Evolutionary conservation across 2,329 filamentous ascomycete genomes (phyloP).

Genomic region (Calonectria pseudoreteaudii): DNA sequence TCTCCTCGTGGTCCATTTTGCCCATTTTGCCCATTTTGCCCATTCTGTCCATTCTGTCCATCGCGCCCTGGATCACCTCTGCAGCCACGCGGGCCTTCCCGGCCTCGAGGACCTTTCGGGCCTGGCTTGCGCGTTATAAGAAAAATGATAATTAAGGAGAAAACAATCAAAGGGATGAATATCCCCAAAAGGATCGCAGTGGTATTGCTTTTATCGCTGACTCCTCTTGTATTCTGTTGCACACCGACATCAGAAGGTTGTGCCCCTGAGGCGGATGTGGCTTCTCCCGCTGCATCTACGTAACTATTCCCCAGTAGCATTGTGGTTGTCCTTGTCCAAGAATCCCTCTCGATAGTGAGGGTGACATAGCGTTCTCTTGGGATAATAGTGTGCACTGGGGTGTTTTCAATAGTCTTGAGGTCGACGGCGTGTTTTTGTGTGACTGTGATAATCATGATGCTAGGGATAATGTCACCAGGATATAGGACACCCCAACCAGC

Average conservation of each 20-base stretch:
- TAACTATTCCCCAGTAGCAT: neutral
- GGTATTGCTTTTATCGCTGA: neutral
- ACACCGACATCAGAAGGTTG: neutral
- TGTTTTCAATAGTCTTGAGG: neutral
- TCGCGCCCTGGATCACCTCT: neutral
- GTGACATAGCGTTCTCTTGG: neutral
- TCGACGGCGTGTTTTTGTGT: neutral
- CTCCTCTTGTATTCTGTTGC: neutral
- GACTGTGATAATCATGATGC: neutral
- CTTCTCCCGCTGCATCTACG: neutral
- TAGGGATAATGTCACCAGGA: too few relatives aligned
- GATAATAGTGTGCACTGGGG: neutral
- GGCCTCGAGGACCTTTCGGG: too few relatives aligned
- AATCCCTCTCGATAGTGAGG: neutral
- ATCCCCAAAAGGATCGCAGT: neutral
- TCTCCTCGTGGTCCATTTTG: neutral
- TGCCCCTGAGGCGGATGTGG: neutral
- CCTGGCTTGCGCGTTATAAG: neutral
- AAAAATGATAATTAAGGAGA: neutral
- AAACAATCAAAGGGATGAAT: neutral
- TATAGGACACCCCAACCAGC: neutral
- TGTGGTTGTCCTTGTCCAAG: neutral
- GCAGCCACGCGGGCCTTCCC: too few relatives aligned
- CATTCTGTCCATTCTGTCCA: neutral
- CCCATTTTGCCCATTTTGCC: neutral